A percentile compares a stretch with the other conserved stretches of the same genome.
Conservation (phyloP, 2,329 filamentous ascomycete genomes). For the Eutypa lata region DNA sequence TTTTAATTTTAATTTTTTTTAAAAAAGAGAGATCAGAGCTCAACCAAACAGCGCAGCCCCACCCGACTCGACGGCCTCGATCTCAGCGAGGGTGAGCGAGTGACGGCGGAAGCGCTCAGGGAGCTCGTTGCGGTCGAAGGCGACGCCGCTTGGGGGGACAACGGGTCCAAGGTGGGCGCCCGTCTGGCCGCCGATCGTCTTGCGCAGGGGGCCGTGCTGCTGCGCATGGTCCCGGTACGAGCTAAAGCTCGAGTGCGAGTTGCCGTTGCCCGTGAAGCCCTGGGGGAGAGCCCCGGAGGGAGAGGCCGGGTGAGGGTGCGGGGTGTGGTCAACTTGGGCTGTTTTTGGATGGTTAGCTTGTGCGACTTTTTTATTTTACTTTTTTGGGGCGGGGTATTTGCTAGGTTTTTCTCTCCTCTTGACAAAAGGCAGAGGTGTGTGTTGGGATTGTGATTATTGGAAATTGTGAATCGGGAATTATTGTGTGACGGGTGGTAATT, state of each 20-base stretch:
- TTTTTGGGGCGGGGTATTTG: not conserved
- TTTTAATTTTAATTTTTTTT: too few species aligned
- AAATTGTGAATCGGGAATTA: too few species aligned
- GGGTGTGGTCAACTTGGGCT: slow-evolving; percentile 72
- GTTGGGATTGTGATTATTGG: too few species aligned
- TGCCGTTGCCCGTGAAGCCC: slow-evolving; percentile 39
- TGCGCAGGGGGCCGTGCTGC: slow-evolving; percentile 72
- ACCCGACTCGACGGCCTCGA: slow-evolving; percentile 92
- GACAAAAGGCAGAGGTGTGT: too few species aligned
- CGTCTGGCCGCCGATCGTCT: slow-evolving; percentile 49
- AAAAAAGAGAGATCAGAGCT: slow-evolving; percentile 11
- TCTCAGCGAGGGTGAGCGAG: slow-evolving; percentile 76
- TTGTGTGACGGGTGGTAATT: not conserved
- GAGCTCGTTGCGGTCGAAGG: slow-evolving; percentile 86
- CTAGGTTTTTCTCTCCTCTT: too few species aligned
- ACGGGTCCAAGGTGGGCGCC: slow-evolving; percentile 73
- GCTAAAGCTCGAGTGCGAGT: slow-evolving; percentile 63
- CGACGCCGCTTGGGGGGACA: slow-evolving; percentile 67
- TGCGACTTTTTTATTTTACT: not conserved
- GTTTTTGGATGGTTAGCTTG: slow-evolving; percentile 19
- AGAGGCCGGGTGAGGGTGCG: slow-evolving; percentile 69
- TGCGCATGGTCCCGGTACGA: slow-evolving; percentile 75
- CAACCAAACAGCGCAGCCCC: slow-evolving; percentile 63
- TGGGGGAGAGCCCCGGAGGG: slow-evolving; percentile 62
- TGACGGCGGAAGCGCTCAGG: slow-evolving; percentile 77